Conservation (phyloP, 495 filamentous ascomycete species). For the Thermothielavioides terrestris region DNA sequence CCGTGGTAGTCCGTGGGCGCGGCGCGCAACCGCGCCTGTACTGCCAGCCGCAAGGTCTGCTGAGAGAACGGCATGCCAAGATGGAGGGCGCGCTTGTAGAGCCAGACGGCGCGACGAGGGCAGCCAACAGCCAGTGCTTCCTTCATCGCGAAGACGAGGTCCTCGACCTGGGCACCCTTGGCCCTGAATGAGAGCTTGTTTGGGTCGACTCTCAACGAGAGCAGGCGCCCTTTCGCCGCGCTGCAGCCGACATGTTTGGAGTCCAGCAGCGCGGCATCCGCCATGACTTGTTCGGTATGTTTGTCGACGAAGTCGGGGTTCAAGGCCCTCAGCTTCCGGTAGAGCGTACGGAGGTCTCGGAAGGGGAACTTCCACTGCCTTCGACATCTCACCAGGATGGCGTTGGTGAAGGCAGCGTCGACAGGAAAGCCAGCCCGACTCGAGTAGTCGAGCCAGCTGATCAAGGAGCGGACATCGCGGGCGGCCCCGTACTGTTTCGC, state of each 20-base stretch:
- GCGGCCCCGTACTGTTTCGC: constrained; percentile 36
- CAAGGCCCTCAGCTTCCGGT: constrained; percentile 23
- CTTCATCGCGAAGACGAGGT: constrained; percentile 32
- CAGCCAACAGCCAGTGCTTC: constrained; percentile 17
- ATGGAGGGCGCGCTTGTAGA: constrained; percentile 29
- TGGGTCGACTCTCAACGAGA: constrained; percentile 13
- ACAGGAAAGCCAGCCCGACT: constrained; percentile 23
- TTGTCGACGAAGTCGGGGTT: constrained; percentile 24
- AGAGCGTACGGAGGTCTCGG: constrained; percentile 29
- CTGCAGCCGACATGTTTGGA: constrained; percentile 9
- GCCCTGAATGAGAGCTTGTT: constrained; percentile 16
- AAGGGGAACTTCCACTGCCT: constrained; percentile 32
- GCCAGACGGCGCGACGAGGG: constrained; percentile 19
- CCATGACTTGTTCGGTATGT: constrained; percentile 32
- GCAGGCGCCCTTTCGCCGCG: constrained; percentile 14
- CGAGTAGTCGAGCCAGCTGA: constrained; percentile 34
- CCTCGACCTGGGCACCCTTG: constrained; percentile 18
- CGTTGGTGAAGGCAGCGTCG: constrained; percentile 32
- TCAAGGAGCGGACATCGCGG: constrained; percentile 31
- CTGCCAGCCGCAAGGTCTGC: constrained; percentile 31
- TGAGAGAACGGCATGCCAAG: constrained; percentile 24
- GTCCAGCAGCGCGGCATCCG: constrained; percentile 22
- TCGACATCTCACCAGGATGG: constrained; percentile 32
- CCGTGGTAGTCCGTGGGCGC: constrained; percentile 5
- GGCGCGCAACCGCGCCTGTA: constrained; percentile 30